Percentiles rank a stretch among this genome's conserved stretches.
These are phyloP conservation scores for Mortierella sp. DNA, from an alignment of 371 early-diverging fungal genomes.

Conservation along the genomic window DNA sequence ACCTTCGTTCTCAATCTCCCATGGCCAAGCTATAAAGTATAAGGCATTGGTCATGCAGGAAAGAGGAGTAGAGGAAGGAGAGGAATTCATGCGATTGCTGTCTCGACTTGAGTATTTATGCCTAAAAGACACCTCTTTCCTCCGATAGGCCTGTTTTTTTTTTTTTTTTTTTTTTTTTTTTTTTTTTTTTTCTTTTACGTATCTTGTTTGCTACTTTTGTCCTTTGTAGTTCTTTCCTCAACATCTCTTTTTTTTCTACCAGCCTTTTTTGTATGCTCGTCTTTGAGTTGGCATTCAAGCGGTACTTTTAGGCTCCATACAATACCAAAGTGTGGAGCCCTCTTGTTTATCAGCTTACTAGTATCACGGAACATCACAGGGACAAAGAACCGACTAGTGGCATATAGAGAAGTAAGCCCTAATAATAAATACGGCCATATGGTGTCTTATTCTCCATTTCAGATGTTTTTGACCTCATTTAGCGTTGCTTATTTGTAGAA, in stretches of 20 bases:
- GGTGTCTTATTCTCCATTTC: too few species aligned
- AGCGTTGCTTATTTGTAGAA: too few species aligned
- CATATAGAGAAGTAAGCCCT: too few species aligned
- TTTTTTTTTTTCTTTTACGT: background rate
- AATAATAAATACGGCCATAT: too few species aligned
- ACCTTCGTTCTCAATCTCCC: constrained; percentile 12
- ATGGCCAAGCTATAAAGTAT: constrained; percentile 34
- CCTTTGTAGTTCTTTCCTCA: too few species aligned
- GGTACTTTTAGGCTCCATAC: background rate
- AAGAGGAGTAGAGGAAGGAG: too few species aligned
- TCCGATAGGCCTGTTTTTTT: background rate
- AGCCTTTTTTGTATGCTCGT: background rate
- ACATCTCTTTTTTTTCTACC: background rate
- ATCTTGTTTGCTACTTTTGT: background rate
- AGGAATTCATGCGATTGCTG: background rate
- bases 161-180: background rate
- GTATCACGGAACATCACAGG: too few species aligned
- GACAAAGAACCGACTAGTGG: too few species aligned
- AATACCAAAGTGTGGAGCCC: background rate
- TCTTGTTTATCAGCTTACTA: background rate
- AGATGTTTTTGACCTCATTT: too few species aligned
- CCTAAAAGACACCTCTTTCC: background rate
- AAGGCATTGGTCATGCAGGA: background rate
- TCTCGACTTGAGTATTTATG: background rate
- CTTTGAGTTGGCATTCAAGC: constrained; percentile 1